Percentiles rank a stretch among this genome's conserved stretches.
These are phyloP conservation scores for Sporothrix phasma DNA, from an alignment of 2,329 filamentous ascomycete species.

Conservation along the genomic window DNA sequence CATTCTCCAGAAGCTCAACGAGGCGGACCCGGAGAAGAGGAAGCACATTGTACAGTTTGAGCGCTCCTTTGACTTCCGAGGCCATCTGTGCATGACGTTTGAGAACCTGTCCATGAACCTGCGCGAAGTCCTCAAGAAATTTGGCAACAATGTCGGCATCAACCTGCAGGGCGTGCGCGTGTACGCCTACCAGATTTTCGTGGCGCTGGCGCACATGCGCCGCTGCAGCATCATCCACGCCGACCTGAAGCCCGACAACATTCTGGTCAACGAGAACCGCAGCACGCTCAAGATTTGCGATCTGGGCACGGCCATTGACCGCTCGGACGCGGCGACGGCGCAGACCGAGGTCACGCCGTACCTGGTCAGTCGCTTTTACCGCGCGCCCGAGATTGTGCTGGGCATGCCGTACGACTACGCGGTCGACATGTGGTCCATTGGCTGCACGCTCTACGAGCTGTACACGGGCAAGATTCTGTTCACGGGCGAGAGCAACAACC, in stretches of 20 bases:
- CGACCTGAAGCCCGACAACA: slow-evolving; percentile 96
- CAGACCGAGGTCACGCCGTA: slow-evolving; percentile 85
- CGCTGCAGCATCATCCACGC: slow-evolving; percentile 92
- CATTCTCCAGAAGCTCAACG: slow-evolving; percentile 78
- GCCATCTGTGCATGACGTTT: slow-evolving; percentile 92
- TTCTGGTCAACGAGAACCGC: slow-evolving; percentile 76
- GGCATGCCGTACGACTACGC: slow-evolving; percentile 93
- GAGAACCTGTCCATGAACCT: slow-evolving; percentile 91
- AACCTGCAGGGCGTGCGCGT: slow-evolving; percentile 77
- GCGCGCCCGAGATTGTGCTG: slow-evolving; percentile 91
- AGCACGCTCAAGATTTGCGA: slow-evolving; percentile 91
- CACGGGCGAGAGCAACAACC: slow-evolving; percentile 90
- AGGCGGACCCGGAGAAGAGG: slow-evolving; percentile 76
- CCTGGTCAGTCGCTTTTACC: slow-evolving; percentile 93
- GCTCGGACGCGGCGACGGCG: slow-evolving; percentile 61
- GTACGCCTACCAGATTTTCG: slow-evolving; percentile 91
- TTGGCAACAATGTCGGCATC: slow-evolving; percentile 87
- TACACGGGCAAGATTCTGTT: slow-evolving; percentile 98
- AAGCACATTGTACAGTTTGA: slow-evolving; percentile 87
- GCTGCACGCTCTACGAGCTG: slow-evolving; percentile 91
- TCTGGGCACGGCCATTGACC: slow-evolving; percentile 88
- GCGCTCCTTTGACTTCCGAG: slow-evolving; percentile 84
- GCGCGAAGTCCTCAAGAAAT: slow-evolving; percentile 89
- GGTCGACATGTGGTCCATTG: slow-evolving; percentile 96
- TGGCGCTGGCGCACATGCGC: slow-evolving; percentile 76